A percentile compares a stretch with the other conserved stretches of the same genome.
Evolutionary conservation across 2,329 filamentous ascomycete species (phyloP).

Genomic region (Ceratocystis albifundus): DNA sequence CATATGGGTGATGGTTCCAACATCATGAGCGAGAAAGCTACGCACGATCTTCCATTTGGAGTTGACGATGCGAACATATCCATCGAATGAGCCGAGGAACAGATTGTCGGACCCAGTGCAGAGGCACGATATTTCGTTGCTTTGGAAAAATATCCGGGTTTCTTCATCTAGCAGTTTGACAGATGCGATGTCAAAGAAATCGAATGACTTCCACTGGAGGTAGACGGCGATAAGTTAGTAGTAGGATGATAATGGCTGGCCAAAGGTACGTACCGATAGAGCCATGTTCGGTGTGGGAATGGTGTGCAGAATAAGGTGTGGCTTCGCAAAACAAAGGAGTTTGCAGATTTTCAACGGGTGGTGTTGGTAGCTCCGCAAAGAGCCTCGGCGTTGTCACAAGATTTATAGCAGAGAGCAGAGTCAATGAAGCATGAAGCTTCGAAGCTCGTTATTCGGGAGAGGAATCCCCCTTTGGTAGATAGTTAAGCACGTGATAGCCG

Average conservation of each 20-base stretch:
- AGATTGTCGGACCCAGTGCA: slow-evolving; percentile 81
- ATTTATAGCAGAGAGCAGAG: no score
- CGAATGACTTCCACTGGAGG: slow-evolving; percentile 89
- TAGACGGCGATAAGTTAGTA: slow-evolving; percentile 7
- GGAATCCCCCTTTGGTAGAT: background rate
- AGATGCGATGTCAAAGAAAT: slow-evolving; percentile 93
- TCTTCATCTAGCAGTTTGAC: slow-evolving; percentile 72
- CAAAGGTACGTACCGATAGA: slow-evolving; percentile 18
- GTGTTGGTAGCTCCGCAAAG: background rate
- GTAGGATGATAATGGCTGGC: background rate
- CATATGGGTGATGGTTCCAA: slow-evolving; percentile 75
- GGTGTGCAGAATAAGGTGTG: no score
- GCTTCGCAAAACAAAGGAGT: no score
- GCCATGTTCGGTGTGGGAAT: slow-evolving; percentile 16
- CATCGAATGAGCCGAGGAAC: slow-evolving; percentile 77
- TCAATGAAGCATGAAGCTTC: background rate
- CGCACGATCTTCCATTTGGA: slow-evolving; percentile 76
- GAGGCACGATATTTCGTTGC: slow-evolving; percentile 69
- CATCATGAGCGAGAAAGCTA: slow-evolving; percentile 77
- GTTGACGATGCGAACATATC: slow-evolving; percentile 76
- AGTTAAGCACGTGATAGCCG: background rate
- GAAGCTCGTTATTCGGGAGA: background rate
- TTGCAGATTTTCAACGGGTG: background rate
- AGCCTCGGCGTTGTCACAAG: background rate
- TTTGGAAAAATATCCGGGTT: slow-evolving; percentile 65